Evolutionary conservation across 345 rosid species (phyloP), one percentile per base, ranked within the genome.

Genomic region (Conringia planisiliqua): DNA sequence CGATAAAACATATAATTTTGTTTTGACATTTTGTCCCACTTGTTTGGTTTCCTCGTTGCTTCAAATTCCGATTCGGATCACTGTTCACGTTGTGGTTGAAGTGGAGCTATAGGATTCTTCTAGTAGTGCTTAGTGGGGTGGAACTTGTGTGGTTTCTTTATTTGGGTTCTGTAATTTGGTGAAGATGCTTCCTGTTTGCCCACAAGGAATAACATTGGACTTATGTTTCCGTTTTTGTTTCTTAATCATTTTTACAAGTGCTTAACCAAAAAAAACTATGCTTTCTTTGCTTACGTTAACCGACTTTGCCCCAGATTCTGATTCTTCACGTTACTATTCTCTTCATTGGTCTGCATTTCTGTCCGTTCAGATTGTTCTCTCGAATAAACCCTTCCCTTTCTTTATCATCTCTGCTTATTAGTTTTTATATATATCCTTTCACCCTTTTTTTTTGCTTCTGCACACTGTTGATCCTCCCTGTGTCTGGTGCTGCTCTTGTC

Each of bases 361-460:
- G 74, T 84, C 86, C 79, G 66, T 74, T 62, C 75, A 80, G 83
- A 79, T 83, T 84, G 84, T 86, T 75, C 85, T 62, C 42, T 74
- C 72, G 92, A 88, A 86, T 84, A 81, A 81, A 68, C 72, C 82
- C 62, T 82, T 79, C 68, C 24, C 10, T 29, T 38, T 32, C 36
- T 52, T 2, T 57, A 42, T 78, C 18, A 20, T 58, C 5, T 52
- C 46, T 66, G 46, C 58, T 67, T 39, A 12, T 12, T 51, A 27
- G 7, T 62, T 79, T 78, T 46, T 30, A 8, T 68, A 14, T 44
- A 63, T 51, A 62, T 83, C 48, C 35, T 67, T 50, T 68, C 43
- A 72, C 57, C 82, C 76, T 79, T 72, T 85, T 84, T 85, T 85
- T 83, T 78, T n/a, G n/a, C 1, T 32, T 86, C 82, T 86, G 83